Base-by-base conservation (phyloP, 2,329 filamentous ascomycete genomes). In the Corynespora cassiicola region DNA sequence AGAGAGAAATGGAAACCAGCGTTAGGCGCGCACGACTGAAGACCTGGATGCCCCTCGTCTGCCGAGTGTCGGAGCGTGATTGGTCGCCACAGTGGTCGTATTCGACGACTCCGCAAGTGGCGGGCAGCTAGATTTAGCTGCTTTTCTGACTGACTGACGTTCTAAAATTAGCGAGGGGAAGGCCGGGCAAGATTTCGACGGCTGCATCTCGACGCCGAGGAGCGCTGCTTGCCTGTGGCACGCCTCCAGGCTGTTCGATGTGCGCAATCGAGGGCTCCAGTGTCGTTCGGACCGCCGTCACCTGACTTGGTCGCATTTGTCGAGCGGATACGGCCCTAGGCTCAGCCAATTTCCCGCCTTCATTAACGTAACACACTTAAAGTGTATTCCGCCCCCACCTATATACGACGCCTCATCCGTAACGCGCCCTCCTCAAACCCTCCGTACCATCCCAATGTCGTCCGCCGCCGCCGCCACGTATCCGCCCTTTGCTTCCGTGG, bases 401-500 rank as follows among this genome's bases (percentile, higher is more conserved):
- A 52, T 58, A 56, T 45, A 61, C 58, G 53, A 51, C 48, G 48
- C 57, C 53, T 45, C 51, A 40, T 45, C 54, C 44, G 50, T 41
- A 54, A 58, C 56, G 57, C 54, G 55, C 53, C 44, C 40, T 50
- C 50, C 45, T 42, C 28, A 36, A 46, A 36, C 46, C 42, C 24
- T 43, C 39, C 50, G 50, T 45, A 50, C 45, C 55, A 35, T 40
- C 33, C 48, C 42, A 51, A 68, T 68, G 65, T 58, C 63, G 53
- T 60, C 58, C 43, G 45, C 63, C 37, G 52, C 62, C 47, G 45
- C 63, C 37, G 52, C 62, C 47, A 52, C 61, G 40, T 55, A 52
- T 36, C 61, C 68, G 15, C 49, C 56, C 36, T 74, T 73, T 50
- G 52, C 70, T 45, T 65, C 71, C 14, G 68, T 74, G 41, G 71